Base-by-base conservation (phyloP, 2,329 filamentous ascomycete genomes). In the Xylaria sp. region DNA sequence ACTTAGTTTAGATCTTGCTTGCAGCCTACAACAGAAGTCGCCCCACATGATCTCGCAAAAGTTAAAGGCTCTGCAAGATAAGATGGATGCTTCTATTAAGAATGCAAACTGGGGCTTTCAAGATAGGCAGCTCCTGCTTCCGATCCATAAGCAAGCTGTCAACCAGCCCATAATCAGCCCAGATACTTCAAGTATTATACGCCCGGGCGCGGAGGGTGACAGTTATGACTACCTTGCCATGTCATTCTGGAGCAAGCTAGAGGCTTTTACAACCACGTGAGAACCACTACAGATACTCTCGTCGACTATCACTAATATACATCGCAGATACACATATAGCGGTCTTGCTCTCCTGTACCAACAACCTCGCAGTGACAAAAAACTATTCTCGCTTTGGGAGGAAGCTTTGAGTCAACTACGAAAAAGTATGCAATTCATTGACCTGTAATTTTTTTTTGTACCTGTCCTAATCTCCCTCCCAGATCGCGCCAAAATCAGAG, bases 1-100 rank as follows among this genome's bases (percentile, higher is more conserved):
- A 13, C 84, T 92, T 62, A 84, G 92, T 54, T 82, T 94, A 21
- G 92, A 94, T 75, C 84, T 94, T 25, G 86, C 88, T 1, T 92
- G 91, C 74, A 90, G 88, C 73, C 81, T 94, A 60, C 87, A 90
- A 64, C 85, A 89, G 65, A 90, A 90, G 69, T 85, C 84, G 37
- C 85, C 87, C 0, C 84, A 88, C 13, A 80, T 85, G 35, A 86
- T 88, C 35, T 78, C 82, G 0, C 82, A 86, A 61, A 93, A 93
- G 75, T 81, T 93, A 23, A 84, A 84, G 47, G 81, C 82, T 6
- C 82, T 94, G 71, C 90, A 93, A 75, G 80, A 82, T 47, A 85
- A 84, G 50, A 82, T 93, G 75, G 91, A 93, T 69, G 81, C 86
- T 25, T 83, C 85, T 47, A 81, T 85, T 55, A 75, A 79, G 42